Evolutionary conservation across 257 asterid genomes (phyloP), one percentile per base, ranked within the genome.

Genomic region (Verbascum thapsus): DNA sequence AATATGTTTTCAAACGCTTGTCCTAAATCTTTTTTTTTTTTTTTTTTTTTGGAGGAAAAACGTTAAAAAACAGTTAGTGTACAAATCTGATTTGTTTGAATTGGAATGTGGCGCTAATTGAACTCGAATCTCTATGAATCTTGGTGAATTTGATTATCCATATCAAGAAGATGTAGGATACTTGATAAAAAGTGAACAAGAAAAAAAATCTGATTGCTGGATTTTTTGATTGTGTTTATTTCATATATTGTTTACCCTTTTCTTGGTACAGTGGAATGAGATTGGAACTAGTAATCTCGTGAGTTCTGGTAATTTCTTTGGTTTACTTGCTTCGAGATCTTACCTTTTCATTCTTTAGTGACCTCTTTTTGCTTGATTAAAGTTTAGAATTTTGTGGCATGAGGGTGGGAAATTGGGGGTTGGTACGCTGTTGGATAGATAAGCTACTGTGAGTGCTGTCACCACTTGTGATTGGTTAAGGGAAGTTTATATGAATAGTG

Each of bases 81-180:
- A 56, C 30, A 19, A 70, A 71, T 71, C 80, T 53, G 81, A 78
- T 76, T 74, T n/a, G 53, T 63, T 37, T 22, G 53, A 39, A 56
- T 12, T 20, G 66, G 66, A 62, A 56, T 57, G 61, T 55, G 72
- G 72, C 54, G 66, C 68, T 42, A 20, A 35, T 68, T 69, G 39
- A 34, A 43, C 38, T 45, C 38, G 4, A 53, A 64, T 70, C 70
- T 70, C 67, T 70, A 17, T 11, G 62, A 23, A 65, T 62, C 59
- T 22, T 19, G 12, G 9, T 17, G 47, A 13, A 58, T 58, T 50
- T 49, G 51, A 18, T 30, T 43, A 10, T 39, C 48, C 35, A 17
- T 68, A 65, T 60, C 74, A 61, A 58, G 61, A 47, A 19, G 65
- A 43, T 20, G 68, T 42, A 18, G 17, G 60, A 68, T 22, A 56